These are phyloP conservation scores for Drosera spatulata DNA, from an alignment of 179 eudicot genomes.

Conservation along the genomic window DNA sequence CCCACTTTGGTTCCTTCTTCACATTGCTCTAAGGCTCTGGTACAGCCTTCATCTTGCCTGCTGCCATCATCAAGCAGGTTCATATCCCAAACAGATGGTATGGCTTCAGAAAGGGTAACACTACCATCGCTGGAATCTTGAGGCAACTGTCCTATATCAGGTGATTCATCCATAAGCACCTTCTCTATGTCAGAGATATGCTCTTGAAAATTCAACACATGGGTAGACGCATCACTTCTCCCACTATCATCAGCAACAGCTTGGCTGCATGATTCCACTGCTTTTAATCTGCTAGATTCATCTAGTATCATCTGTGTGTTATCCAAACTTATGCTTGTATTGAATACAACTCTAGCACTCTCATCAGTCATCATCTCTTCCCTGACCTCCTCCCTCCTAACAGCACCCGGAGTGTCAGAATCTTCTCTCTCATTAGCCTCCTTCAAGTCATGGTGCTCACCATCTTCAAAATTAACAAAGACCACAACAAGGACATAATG, in stretches of 20 bases:
- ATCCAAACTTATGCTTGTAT: slow-evolving; percentile 8
- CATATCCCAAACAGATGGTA: slow-evolving; percentile 15
- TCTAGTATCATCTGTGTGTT: slow-evolving; percentile 12
- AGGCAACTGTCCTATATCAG: slow-evolving; percentile 10
- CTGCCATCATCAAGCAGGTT: slow-evolving; percentile 16
- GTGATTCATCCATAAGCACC: slow-evolving; percentile 29
- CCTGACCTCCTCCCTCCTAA: slow-evolving; percentile 11
- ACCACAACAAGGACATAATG: not conserved
- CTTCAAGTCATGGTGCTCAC: slow-evolving; percentile 4
- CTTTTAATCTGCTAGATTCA: slow-evolving; percentile 10
- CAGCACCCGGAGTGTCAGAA: slow-evolving; percentile 5
- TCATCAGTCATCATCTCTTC: slow-evolving; percentile 4
- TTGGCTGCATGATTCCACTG: slow-evolving; percentile 6
- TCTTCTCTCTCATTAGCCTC: slow-evolving; percentile 11
- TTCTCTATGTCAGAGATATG: slow-evolving; percentile 19
- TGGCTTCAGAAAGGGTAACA: slow-evolving; percentile 9
- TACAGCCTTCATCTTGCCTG: slow-evolving; percentile 13
- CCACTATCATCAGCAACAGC: slow-evolving; percentile 4
- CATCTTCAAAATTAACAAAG: slow-evolving; percentile 7
- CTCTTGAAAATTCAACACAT: slow-evolving; percentile 8
- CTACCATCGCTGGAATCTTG: slow-evolving; percentile 11
- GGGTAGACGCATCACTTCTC: slow-evolving; percentile 1
- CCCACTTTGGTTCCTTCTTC: slow-evolving; percentile 11
- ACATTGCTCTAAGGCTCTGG: not conserved
- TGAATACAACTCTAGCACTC: slow-evolving; percentile 10